Evolutionary conservation across 352 stramenopile species (phyloP), one percentile per base, ranked within the genome.

Genomic region (Globisporangium solare): DNA sequence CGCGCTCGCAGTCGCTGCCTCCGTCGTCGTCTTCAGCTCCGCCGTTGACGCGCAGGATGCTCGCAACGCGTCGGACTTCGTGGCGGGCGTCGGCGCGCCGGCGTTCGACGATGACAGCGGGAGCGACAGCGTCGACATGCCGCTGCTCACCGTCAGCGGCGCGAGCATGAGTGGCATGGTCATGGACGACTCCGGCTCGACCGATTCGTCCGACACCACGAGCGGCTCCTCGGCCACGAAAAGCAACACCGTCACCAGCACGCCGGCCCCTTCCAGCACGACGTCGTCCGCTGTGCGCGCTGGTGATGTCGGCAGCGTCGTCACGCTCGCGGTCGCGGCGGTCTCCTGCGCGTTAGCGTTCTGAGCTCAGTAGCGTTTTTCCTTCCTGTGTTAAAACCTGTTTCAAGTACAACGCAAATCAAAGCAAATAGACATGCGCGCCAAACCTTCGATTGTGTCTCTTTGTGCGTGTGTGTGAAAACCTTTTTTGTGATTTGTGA

Each of bases 321-420:
- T 57, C 31, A 47, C 69, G 24, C 18, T 77, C 17, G 68, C 63
- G 31, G 47, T 74, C 18, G 60, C 63, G 3, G 55, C 73, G 4
- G 48, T 62, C 20, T 56, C 65, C 20, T 56, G 56, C 17, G 56
- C 48, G 27, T 39, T 62, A 22, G 37, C 39, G n/a, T 35, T 35
- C 3, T 35, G 7, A 35, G 0, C 10, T 10, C 27, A 35, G 27
- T 10, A 35, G 7, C 7, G 5, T 35, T 10, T 35, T 35, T 35
- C 10, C 27, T n/a, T n/a, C n/a, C n/a, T n/a, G n/a, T n/a, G n/a
- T n/a, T n/a, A n/a, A n/a, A n/a, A n/a, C n/a, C 27, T 35, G 27
- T 35, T 35, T 10, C 4, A 35, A 35, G 10, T 43, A 43, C 17
- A 43, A 43, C 1, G 24, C 24, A 43, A 43, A 1, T 15, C 39